Conservation (phyloP, 2,329 filamentous ascomycete species). For the Blumeria graminis region DNA sequence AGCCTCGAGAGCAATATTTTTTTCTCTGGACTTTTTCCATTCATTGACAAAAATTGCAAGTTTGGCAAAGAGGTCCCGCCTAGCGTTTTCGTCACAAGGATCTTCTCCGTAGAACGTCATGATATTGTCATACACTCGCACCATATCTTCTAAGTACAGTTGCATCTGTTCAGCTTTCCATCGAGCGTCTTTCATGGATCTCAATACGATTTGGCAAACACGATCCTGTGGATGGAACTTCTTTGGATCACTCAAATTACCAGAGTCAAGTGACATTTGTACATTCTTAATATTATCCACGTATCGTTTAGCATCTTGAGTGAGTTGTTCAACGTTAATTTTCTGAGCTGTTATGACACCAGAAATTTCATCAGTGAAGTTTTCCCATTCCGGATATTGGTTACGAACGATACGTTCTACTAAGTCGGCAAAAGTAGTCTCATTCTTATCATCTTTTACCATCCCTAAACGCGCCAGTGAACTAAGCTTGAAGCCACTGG, state of each 20-base stretch:
- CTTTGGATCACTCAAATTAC: slow-evolving; percentile 86
- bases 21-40: slow-evolving; percentile 89
- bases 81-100: slow-evolving; percentile 69
- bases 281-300: slow-evolving; percentile 89
- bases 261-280: slow-evolving; percentile 73
- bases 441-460: slow-evolving; percentile 98
- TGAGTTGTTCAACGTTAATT: slow-evolving; percentile 82
- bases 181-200: slow-evolving; percentile 87
- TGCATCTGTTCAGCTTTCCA: slow-evolving; percentile 92
- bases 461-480: slow-evolving; percentile 80
- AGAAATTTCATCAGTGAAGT: slow-evolving; percentile 61
- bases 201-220: slow-evolving; percentile 72
- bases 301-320: slow-evolving; percentile 69
- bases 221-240: slow-evolving; percentile 96
- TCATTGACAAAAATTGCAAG: slow-evolving; percentile 72
- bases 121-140: slow-evolving; percentile 76
- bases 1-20: slow-evolving; percentile 71
- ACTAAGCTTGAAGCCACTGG: slow-evolving; percentile 89
- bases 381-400: slow-evolving; percentile 90
- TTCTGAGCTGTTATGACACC: slow-evolving; percentile 64
- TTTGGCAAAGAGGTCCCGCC: slow-evolving; percentile 87
- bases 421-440: slow-evolving; percentile 83
- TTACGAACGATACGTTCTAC: slow-evolving; percentile 91
- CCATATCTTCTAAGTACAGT: slow-evolving; percentile 82
- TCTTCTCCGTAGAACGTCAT: slow-evolving; percentile 96